A percentile compares a stretch with the other conserved stretches of the same genome.
phyloP scores from a whole-genome alignment of 148 eudicot species.

The Arctostaphylos glauca region DNA sequence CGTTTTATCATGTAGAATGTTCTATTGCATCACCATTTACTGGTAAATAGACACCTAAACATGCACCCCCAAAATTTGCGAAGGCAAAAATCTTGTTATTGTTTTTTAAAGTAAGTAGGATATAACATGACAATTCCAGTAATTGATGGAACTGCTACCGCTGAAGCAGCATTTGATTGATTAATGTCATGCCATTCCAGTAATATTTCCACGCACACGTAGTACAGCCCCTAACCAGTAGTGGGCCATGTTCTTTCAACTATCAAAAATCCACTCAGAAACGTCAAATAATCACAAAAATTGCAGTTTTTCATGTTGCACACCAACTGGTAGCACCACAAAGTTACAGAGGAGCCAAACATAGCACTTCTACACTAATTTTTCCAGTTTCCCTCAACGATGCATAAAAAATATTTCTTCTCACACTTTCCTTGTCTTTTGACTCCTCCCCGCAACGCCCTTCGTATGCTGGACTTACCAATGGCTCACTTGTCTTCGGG shows the following conservation, averaged over 20 bases:
- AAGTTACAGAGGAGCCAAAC: not conserved
- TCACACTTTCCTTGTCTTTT: not conserved
- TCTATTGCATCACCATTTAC: not conserved
- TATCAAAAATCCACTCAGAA: not conserved
- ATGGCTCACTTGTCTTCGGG: not conserved
- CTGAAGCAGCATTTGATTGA: not conserved
- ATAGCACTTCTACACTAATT: not conserved
- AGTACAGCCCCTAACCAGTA: not conserved
- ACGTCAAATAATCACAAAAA: not conserved
- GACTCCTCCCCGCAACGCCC: not conserved
- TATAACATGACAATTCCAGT: not conserved
- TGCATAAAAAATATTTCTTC: not conserved
- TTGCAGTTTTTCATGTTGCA: not conserved
- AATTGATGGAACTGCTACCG: not conserved
- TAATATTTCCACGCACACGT: not conserved
- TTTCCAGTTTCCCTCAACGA: too few relatives aligned
- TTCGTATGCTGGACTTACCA: not conserved
- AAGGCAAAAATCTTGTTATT: not conserved
- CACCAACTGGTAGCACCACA: not conserved
- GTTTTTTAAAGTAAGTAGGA: not conserved
- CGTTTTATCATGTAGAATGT: not conserved
- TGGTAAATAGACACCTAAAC: not conserved
- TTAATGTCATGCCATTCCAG: not conserved
- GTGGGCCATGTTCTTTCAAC: not conserved
- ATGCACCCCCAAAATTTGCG: not conserved